Evolutionary conservation across 768 basidiomycete genomes (phyloP).

Genomic region (Amylocystis lapponica): DNA sequence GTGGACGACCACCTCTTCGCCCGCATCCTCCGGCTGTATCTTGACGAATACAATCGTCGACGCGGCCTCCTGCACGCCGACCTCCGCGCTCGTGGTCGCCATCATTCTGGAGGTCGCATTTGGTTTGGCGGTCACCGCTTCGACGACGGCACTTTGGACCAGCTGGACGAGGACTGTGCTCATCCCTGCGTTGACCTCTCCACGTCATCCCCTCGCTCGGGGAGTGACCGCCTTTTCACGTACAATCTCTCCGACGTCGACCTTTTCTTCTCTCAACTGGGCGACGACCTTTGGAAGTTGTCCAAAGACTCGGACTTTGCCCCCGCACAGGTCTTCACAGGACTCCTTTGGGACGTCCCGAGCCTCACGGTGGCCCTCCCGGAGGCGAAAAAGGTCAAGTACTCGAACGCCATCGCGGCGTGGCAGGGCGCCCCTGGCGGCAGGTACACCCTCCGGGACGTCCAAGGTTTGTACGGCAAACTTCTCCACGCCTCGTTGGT

Average conservation of each 20-base stretch:
- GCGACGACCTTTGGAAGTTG: constrained; percentile 16
- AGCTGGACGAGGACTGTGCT: constrained; percentile 17
- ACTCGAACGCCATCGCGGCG: constrained; percentile 3
- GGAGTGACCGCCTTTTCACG: constrained; percentile 2
- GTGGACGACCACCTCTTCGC: constrained; percentile 10
- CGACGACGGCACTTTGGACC: constrained; percentile 12
- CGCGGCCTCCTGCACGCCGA: not conserved
- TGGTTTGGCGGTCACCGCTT: constrained; percentile 16
- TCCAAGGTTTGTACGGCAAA: constrained; percentile 15
- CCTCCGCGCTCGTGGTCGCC: not conserved
- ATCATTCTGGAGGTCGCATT: constrained; percentile 11
- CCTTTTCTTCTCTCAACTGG: constrained; percentile 10
- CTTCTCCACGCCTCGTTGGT: constrained; percentile 11
- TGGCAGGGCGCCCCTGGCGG: constrained; percentile 1
- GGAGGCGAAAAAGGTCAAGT: constrained; percentile 8
- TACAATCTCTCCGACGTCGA: constrained; percentile 22
- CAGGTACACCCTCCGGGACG: constrained; percentile 5
- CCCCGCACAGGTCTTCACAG: constrained; percentile 11
- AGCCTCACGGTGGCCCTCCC: constrained; percentile 4
- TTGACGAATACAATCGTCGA: constrained; percentile 23
- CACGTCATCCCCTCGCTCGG: not conserved
- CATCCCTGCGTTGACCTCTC: constrained; percentile 16
- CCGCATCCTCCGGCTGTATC: constrained; percentile 5
- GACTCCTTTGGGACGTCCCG: constrained; percentile 19
- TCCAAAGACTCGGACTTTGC: constrained; percentile 14